Evolutionary conservation across 108 stramenopile genomes (phyloP).

Genomic region (Skeletonema menzelii): DNA sequence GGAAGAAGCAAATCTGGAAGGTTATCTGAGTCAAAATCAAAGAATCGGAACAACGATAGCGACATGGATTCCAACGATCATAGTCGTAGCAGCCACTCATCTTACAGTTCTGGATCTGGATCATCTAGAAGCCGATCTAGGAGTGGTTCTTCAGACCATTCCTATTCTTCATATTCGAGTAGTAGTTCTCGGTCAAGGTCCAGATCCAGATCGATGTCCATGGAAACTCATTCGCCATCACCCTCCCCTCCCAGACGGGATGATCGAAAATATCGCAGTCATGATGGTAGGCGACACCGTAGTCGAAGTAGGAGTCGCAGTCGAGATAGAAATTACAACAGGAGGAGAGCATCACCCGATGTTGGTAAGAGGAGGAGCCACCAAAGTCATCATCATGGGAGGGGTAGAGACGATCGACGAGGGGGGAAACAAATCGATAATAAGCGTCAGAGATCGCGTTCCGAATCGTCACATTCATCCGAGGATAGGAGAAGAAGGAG

Average conservation of each 20-base stretch:
- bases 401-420: background rate
- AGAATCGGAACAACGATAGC: background rate
- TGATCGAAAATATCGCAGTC: constrained; percentile 4
- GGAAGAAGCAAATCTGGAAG: background rate
- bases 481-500: background rate
- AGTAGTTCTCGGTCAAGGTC: background rate
- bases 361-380: background rate
- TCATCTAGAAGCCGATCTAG: background rate
- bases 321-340: background rate
- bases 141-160: background rate
- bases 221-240: background rate
- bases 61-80: background rate
- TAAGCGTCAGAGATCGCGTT: background rate
- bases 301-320: constrained; percentile 15
- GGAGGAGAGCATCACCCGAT: background rate
- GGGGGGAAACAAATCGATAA: background rate
- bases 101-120: background rate
- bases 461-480: background rate
- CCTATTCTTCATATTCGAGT: background rate
- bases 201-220: background rate
- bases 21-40: background rate
- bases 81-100: background rate
- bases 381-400: background rate
- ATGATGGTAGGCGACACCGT: constrained; percentile 2
- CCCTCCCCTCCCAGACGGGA: background rate